Evolutionary conservation across 768 basidiomycete species (phyloP), one percentile per base, ranked within the genome.

Genomic region (Polyporus arcularius): DNA sequence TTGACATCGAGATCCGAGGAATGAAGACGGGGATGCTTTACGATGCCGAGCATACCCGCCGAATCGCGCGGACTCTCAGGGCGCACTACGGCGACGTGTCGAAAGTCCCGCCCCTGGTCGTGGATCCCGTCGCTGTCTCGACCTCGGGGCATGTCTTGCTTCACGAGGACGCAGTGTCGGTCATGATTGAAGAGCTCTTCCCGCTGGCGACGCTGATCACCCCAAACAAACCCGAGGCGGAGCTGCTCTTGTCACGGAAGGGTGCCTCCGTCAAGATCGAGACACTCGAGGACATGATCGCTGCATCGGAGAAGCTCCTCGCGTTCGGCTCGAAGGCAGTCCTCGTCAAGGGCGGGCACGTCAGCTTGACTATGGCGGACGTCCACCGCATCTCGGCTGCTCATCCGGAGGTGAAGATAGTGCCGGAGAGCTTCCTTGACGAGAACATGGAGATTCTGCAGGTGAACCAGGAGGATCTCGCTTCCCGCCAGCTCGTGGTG

Each of bases 11-110:
- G 5, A 76, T 92, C 11, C 74, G 79, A 41, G 89, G 86, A 1
- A 84, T 97, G 65, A 98, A 98, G 74, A 91, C 90, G 0, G 95
- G 96, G 12, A 96, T 97, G 96, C 80, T 98, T 0, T 88, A 81
- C 67, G 83, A 88, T 60, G 77, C 81, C 0, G 78, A 74, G 0
- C 85, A 79, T 47, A 83, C 84, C 26, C 74, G 70, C 11, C 77
- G 80, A 0, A 79, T 93, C 4, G 81, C 83, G 2, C 61, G 72
- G 2, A 75, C 82, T 11, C 79, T 95, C 45, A 79, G 72, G 45
- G 45, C 64, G 0, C 75, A 79, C 62, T 84, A 80, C 67, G 54
- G 56, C 28, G 43, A 31, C 26, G 62, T 68, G 11, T 60, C 60
- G 10, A 16, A 18, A 5, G 63, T 73, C 31, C 81, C 86, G 0